phyloP scores from a whole-genome alignment of 2,329 filamentous ascomycete species.

The Trichocomaceae sp. region DNA sequence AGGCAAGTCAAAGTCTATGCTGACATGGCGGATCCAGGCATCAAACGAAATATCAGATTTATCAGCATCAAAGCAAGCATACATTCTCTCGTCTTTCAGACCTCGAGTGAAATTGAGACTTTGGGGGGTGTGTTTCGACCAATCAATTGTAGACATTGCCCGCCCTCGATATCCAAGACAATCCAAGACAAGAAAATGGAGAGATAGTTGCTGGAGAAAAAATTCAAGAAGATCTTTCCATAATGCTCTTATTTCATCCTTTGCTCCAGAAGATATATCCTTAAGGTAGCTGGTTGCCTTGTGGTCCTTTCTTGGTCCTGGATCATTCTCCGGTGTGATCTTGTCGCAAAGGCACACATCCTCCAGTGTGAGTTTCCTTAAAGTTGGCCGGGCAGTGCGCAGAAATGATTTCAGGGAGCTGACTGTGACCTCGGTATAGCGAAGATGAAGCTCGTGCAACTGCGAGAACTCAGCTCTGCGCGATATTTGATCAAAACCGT shows the following conservation, averaged over 20 bases:
- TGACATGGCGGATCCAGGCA: neutral
- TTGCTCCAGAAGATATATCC: neutral
- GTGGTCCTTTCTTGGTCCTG: neutral
- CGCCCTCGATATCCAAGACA: neutral
- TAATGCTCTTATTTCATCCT: neutral
- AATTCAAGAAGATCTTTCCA: neutral
- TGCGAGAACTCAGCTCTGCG: neutral
- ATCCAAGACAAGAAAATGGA: neutral
- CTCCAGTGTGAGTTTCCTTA: neutral
- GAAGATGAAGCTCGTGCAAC: neutral
- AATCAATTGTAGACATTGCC: neutral
- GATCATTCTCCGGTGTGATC: neutral
- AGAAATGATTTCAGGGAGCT: neutral
- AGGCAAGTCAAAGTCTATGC: neutral
- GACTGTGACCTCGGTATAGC: neutral
- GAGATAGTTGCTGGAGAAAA: neutral
- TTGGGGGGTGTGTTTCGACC: neutral
- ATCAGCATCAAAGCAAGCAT: neutral
- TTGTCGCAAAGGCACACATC: neutral
- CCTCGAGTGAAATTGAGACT: neutral
- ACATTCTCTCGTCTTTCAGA: neutral
- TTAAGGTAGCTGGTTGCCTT: neutral
- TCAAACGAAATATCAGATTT: neutral
- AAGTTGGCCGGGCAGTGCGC: neutral
- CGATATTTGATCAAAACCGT: neutral